phyloP scores from a whole-genome alignment of 805 yeast genomes.

The Limtongozyma cylindracea region DNA sequence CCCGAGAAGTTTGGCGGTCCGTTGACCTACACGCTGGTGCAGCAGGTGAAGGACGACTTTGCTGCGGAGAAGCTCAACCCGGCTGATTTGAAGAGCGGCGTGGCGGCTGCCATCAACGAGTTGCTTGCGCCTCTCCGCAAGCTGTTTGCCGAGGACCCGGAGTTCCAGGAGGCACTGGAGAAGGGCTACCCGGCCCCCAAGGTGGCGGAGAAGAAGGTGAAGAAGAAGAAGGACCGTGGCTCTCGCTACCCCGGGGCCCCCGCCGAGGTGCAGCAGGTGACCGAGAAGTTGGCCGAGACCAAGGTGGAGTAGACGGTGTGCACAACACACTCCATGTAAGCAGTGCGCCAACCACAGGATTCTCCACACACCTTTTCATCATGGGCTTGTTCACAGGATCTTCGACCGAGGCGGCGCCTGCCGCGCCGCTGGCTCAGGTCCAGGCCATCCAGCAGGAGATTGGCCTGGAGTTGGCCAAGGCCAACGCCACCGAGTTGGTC shows the following conservation, averaged over 20 bases:
- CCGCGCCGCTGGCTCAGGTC: too few relatives aligned
- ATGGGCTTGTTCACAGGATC: too few relatives aligned
- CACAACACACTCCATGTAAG: too few relatives aligned
- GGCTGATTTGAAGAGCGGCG: conserved; percentile 84
- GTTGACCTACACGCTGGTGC: conserved; percentile 41
- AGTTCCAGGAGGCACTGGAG: conserved; percentile 47
- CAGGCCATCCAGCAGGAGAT: conserved; percentile 54
- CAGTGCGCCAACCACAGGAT: too few relatives aligned
- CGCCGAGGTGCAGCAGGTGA: conserved; percentile 1
- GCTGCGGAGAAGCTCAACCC: conserved; percentile 61
- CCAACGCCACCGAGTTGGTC: conserved; percentile 72
- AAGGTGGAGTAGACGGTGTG: neutral
- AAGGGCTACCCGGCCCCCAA: conserved; percentile 71
- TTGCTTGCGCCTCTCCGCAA: conserved; percentile 69
- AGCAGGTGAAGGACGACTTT: conserved; percentile 45
- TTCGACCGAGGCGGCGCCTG: too few relatives aligned
- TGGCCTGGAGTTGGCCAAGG: conserved; percentile 68
- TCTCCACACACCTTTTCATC: too few relatives aligned
- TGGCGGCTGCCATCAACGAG: conserved; percentile 58
- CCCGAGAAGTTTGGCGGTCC: conserved; percentile 98
- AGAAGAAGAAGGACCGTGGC: conserved; percentile 72
- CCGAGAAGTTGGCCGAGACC: neutral
- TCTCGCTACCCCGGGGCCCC: conserved; percentile 60
- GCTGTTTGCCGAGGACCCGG: conserved; percentile 31
- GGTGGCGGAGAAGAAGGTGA: conserved; percentile 32